These are phyloP conservation scores for Solanum paucissectum DNA, from an alignment of 257 asterid species.

Conservation along the genomic window DNA sequence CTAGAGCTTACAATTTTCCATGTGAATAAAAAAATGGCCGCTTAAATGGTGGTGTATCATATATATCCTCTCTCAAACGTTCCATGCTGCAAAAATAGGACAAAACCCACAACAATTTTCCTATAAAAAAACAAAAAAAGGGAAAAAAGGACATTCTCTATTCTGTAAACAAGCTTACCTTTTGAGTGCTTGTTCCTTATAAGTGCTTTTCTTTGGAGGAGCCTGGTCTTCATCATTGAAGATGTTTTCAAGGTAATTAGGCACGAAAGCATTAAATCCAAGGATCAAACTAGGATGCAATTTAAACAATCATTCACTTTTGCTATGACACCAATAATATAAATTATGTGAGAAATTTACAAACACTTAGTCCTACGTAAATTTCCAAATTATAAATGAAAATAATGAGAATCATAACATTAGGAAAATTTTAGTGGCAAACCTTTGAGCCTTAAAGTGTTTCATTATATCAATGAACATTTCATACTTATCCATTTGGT, in stretches of 20 bases:
- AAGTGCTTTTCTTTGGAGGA: background rate
- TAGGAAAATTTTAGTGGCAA: background rate
- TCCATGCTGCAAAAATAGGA: no score
- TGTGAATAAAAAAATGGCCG: no score
- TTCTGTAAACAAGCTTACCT: background rate
- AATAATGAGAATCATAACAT: background rate
- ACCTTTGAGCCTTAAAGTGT: conserved; percentile 95
- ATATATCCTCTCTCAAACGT: background rate
- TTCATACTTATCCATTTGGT: conserved; percentile 77
- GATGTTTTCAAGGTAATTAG: conserved; percentile 87
- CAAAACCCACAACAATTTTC: no score
- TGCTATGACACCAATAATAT: conserved; percentile 74
- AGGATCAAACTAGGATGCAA: conserved; percentile 81
- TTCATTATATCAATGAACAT: conserved; percentile 84
- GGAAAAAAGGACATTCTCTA: background rate
- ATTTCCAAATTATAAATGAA: background rate
- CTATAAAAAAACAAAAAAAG: no score
- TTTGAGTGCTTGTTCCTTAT: background rate
- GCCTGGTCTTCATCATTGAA: conserved; percentile 25
- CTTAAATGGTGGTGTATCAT: no score
- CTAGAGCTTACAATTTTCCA: no score
- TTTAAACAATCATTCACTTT: conserved; percentile 89
- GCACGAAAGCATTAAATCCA: conserved; percentile 91
- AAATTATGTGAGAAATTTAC: conserved; percentile 43
- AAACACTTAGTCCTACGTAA: background rate